These are phyloP conservation scores for Phaseolus lunatus DNA, from an alignment of 306 rosid species.

Conservation along the genomic window DNA sequence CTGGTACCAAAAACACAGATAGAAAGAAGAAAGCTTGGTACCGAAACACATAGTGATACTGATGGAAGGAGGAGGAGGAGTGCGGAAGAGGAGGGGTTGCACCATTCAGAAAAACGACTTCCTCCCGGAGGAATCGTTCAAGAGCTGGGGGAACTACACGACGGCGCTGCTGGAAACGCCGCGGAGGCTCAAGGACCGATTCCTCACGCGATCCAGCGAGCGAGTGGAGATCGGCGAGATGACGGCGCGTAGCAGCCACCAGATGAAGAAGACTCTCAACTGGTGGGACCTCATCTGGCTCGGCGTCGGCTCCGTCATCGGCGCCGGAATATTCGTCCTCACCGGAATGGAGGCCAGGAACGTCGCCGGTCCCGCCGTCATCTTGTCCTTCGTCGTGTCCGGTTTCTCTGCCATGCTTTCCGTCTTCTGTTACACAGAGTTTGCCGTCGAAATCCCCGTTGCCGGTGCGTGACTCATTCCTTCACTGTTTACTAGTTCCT, in stretches of 20 bases:
- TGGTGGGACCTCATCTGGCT: slow-evolving; percentile 23
- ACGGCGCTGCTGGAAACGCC: slow-evolving; percentile 60
- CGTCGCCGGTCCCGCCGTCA: slow-evolving; percentile 70
- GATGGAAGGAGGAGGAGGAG: not conserved
- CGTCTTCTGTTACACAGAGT: slow-evolving; percentile 86
- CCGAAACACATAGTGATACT: no score
- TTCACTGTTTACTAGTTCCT: not conserved
- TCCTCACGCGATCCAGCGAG: not conserved
- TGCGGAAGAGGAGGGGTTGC: slow-evolving; percentile 54
- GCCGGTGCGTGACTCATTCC: slow-evolving; percentile 55
- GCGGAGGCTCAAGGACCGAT: slow-evolving; percentile 8
- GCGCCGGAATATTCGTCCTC: slow-evolving; percentile 63
- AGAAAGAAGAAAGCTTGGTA: no score
- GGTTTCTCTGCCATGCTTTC: slow-evolving; percentile 84
- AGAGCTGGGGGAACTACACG: slow-evolving; percentile 59
- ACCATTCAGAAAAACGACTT: slow-evolving; percentile 53
- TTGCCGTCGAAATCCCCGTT: slow-evolving; percentile 79
- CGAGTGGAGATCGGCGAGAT: not conserved
- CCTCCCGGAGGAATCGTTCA: slow-evolving; percentile 77
- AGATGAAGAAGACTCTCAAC: slow-evolving; percentile 12
- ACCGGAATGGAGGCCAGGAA: slow-evolving; percentile 65
- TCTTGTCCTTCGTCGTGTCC: slow-evolving; percentile 66
- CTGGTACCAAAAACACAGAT: no score
- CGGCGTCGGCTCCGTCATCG: not conserved
- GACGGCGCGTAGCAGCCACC: not conserved